A percentile compares a stretch with the other conserved stretches of the same genome.
Conservation (phyloP, 495 filamentous ascomycete genomes). For the Trichoderma virens region DNA sequence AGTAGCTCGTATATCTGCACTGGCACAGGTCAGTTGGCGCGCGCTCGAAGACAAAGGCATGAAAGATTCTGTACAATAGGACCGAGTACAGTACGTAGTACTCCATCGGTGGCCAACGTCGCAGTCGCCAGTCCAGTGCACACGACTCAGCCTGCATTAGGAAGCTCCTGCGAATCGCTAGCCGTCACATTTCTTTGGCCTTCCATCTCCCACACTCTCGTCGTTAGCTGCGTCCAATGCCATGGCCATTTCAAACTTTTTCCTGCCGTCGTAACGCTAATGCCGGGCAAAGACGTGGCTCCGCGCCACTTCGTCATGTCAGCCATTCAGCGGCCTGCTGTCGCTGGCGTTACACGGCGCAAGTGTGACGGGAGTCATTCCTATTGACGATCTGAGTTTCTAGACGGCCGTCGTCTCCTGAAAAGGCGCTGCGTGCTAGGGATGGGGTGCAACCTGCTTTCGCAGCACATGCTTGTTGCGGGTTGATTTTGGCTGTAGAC, state of each 20-base stretch:
- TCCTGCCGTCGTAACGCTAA: not conserved
- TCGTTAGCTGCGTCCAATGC: not conserved
- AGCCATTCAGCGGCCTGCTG: not conserved
- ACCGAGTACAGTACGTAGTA: too few species aligned
- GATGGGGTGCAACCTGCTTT: not conserved
- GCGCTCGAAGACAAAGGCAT: not conserved
- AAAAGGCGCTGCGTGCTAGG: not conserved
- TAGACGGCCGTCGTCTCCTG: not conserved
- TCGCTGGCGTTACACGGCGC: conserved; percentile 2
- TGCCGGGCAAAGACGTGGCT: conserved; percentile 9
- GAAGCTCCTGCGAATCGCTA: not conserved
- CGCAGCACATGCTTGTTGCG: not conserved
- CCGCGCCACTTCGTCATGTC: not conserved
- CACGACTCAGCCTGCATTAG: conserved; percentile 4
- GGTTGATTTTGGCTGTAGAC: too few species aligned
- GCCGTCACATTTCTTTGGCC: not conserved
- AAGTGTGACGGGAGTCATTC: not conserved
- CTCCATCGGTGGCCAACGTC: too few species aligned
- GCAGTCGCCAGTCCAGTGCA: not conserved
- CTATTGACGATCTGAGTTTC: not conserved
- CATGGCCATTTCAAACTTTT: not conserved
- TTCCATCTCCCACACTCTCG: not conserved
- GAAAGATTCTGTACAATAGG: too few species aligned
- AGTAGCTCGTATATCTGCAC: too few species aligned
- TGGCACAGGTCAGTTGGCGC: not conserved